Percentiles rank a stretch among this genome's conserved stretches.
phyloP scores from a whole-genome alignment of 805 yeast species.

The Sungouiella thailandica region DNA sequence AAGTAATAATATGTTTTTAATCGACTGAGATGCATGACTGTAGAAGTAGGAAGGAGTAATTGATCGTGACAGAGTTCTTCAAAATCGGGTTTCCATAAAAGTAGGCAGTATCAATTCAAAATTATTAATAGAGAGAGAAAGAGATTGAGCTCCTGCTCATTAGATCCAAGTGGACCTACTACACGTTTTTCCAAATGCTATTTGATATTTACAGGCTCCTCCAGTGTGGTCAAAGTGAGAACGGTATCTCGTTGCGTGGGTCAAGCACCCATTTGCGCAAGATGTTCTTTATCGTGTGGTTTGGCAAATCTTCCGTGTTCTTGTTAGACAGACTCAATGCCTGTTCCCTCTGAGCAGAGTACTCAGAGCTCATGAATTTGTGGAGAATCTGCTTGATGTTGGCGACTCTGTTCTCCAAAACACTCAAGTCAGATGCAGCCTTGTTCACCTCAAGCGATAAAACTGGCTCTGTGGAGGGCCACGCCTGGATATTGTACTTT shows the following conservation, averaged over 20 bases:
- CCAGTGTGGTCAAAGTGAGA: slow-evolving; percentile 1
- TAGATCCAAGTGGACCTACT: too few relatives aligned
- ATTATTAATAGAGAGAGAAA: too few relatives aligned
- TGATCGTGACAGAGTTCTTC: too few relatives aligned
- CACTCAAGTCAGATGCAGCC: slow-evolving; percentile 22
- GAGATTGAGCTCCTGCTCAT: too few relatives aligned
- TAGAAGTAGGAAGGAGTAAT: too few relatives aligned
- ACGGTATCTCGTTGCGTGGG: slow-evolving; percentile 14
- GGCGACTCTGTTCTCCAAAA: slow-evolving; percentile 22
- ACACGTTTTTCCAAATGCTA: too few relatives aligned
- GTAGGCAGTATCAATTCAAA: too few relatives aligned
- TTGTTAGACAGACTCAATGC: slow-evolving; percentile 21
- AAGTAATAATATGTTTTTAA: too few relatives aligned
- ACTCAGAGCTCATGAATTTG: slow-evolving; percentile 28
- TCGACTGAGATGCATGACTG: too few relatives aligned
- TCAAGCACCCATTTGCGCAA: slow-evolving; percentile 58
- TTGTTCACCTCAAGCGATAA: slow-evolving; percentile 27
- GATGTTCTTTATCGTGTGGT: slow-evolving; percentile 63
- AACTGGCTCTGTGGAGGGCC: slow-evolving; percentile 41
- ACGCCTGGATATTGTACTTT: slow-evolving; percentile 33
- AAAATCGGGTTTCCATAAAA: too few relatives aligned
- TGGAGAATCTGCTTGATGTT: slow-evolving; percentile 38
- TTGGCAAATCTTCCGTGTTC: slow-evolving; percentile 38
- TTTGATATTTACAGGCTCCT: slow-evolving; percentile 5
- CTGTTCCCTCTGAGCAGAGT: slow-evolving; percentile 16